Conservation (phyloP, 2,329 filamentous ascomycete genomes). For the Kalmusia sp. region DNA sequence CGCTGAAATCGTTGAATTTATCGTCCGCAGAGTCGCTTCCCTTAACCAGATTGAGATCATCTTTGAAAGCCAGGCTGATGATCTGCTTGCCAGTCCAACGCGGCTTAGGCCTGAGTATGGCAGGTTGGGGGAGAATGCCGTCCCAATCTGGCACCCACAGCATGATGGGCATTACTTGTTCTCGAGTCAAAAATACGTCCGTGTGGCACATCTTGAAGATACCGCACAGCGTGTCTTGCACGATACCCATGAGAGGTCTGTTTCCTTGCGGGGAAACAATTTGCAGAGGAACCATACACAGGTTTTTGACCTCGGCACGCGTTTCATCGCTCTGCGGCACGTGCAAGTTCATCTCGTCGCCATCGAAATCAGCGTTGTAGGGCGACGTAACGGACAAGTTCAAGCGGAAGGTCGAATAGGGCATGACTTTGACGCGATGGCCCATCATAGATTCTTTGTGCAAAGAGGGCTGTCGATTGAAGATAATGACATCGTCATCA, state of each 20-base stretch:
- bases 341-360: slow-evolving; percentile 99
- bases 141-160: slow-evolving; percentile 99
- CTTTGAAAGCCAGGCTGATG: slow-evolving; percentile 88
- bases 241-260: slow-evolving; percentile 98
- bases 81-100: slow-evolving; percentile 99
- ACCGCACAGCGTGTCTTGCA: slow-evolving; percentile 95
- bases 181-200: slow-evolving; percentile 90
- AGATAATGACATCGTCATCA: slow-evolving; percentile 97
- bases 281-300: slow-evolving; percentile 97
- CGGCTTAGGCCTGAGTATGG: slow-evolving; percentile 90
- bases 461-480: slow-evolving; percentile 98
- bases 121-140: slow-evolving; percentile 88
- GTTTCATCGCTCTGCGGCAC: slow-evolving; percentile 98
- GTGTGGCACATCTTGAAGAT: slow-evolving; percentile 88
- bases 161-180: slow-evolving; percentile 95
- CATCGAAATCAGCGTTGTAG: slow-evolving; percentile 99
- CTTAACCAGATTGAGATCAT: slow-evolving; percentile 73
- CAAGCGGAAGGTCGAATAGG: slow-evolving; percentile 96
- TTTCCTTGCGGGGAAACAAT: slow-evolving; percentile 98
- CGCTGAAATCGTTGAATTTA: slow-evolving; percentile 68
- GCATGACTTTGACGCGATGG: slow-evolving; percentile 96
- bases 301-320: slow-evolving; percentile 88
- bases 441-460: slow-evolving; percentile 99
- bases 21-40: slow-evolving; percentile 67
- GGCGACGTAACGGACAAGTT: slow-evolving; percentile 97